Evolutionary conservation across 352 stramenopile genomes (phyloP).

Genomic region (Globisporangium cederbergense): DNA sequence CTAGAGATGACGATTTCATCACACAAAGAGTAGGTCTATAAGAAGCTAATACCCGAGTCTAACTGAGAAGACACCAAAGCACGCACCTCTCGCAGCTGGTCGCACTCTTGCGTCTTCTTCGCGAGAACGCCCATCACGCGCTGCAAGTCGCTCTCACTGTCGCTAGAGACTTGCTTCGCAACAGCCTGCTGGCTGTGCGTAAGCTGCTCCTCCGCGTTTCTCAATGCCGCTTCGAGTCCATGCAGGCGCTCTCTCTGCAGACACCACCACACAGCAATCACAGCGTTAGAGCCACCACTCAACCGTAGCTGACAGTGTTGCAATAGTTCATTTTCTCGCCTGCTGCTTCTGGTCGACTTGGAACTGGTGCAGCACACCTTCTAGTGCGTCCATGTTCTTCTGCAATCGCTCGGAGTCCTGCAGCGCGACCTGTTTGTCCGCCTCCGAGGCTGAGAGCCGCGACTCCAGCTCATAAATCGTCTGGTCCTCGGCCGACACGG

Average conservation of each 20-base stretch:
- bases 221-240: conserved; percentile 43
- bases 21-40: not conserved
- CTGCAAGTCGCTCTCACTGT: conserved; percentile 40
- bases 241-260: conserved; percentile 39
- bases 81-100: conserved; percentile 61
- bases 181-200: conserved; percentile 14
- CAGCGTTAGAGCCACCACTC: not conserved
- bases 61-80: not conserved
- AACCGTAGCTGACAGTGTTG: not conserved
- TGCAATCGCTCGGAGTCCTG: conserved; percentile 60
- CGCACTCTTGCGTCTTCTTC: conserved; percentile 66
- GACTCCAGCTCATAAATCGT: conserved; percentile 63
- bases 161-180: conserved; percentile 1
- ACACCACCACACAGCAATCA: not conserved
- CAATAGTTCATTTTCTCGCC: conserved; percentile 4
- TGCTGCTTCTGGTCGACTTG: conserved; percentile 55
- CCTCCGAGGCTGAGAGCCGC: conserved; percentile 44
- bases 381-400: conserved; percentile 46
- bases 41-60: not conserved
- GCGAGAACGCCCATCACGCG: conserved; percentile 48
- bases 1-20: conserved; percentile 16
- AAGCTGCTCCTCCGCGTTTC: conserved; percentile 22
- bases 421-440: conserved; percentile 54
- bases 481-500: conserved; percentile 49
- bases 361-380: conserved; percentile 65